Percentiles rank a stretch among this genome's conserved stretches.
Conservation (phyloP, 2,329 filamentous ascomycete genomes). For the Zalaria sp. region DNA sequence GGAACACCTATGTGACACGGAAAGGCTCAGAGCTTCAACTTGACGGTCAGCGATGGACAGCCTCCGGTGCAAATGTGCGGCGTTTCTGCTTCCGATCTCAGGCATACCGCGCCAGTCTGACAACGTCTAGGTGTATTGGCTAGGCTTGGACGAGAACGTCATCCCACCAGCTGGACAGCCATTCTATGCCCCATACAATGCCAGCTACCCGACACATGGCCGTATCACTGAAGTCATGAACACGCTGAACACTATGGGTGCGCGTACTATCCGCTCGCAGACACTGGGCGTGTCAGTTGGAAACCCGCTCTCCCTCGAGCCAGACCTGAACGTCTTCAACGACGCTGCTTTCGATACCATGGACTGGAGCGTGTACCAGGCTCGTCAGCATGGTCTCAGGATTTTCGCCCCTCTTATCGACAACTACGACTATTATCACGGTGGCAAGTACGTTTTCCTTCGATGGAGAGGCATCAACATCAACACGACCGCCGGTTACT, state of each 20-base stretch:
- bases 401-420: constrained; percentile 32
- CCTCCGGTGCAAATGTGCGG: constrained; percentile 28
- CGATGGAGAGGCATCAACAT: constrained; percentile 33
- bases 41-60: constrained; percentile 24
- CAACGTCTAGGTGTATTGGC: constrained; percentile 26
- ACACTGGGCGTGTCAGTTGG: constrained; percentile 33
- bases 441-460: constrained; percentile 35
- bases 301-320: constrained; percentile 34
- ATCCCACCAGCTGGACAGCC: constrained; percentile 28
- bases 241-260: constrained; percentile 30
- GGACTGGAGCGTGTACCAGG: constrained; percentile 35
- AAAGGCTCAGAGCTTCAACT: constrained; percentile 17
- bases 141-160: constrained; percentile 38
- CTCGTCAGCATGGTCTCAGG: constrained; percentile 29
- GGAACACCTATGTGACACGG: constrained; percentile 18
- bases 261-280: constrained; percentile 31
- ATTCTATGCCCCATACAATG: constrained; percentile 29
- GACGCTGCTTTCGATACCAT: constrained; percentile 31
- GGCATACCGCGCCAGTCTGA: too few species aligned
- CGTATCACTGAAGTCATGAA: constrained; percentile 33
- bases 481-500: constrained; percentile 16
- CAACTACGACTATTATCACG: constrained; percentile 35
- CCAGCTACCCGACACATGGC: constrained; percentile 33
- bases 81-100: too few species aligned
- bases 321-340: constrained; percentile 25